Conservation (phyloP, 2,329 filamentous ascomycete genomes). For the Aspergillus flavus region DNA sequence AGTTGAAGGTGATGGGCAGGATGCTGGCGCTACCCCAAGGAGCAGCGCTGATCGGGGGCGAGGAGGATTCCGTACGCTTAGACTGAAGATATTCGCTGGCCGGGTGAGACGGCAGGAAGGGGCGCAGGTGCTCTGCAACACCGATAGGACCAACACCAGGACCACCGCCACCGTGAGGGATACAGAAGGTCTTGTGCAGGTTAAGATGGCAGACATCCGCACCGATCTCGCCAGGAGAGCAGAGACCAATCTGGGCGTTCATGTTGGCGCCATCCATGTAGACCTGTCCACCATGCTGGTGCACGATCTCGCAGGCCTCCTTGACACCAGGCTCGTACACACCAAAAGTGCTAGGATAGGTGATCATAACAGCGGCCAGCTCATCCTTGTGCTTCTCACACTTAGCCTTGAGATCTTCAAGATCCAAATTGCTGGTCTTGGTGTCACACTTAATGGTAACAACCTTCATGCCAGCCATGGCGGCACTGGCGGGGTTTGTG, state of each 20-base stretch:
- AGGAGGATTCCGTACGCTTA: conserved; percentile 51
- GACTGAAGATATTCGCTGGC: conserved; percentile 53
- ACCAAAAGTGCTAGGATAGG: conserved; percentile 92
- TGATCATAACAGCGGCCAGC: conserved; percentile 93
- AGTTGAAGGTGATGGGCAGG: conserved; percentile 90
- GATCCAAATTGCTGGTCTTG: conserved; percentile 84
- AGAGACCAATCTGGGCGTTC: conserved; percentile 96
- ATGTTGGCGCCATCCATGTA: conserved; percentile 99
- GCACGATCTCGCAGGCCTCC: conserved; percentile 81
- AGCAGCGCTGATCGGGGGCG: conserved; percentile 74
- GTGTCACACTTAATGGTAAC: conserved; percentile 89
- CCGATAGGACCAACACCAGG: conserved; percentile 93
- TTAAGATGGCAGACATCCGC: conserved; percentile 97
- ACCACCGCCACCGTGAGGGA: conserved; percentile 91
- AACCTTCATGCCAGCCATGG: conserved; percentile 94
- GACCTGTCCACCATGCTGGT: conserved; percentile 85
- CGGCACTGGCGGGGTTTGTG: conserved; percentile 91
- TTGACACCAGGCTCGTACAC: conserved; percentile 91
- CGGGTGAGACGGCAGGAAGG: conserved; percentile 74
- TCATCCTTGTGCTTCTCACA: conserved; percentile 85
- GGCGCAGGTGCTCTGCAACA: conserved; percentile 77
- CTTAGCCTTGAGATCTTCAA: conserved; percentile 82
- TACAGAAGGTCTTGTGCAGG: conserved; percentile 98
- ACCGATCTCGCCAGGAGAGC: conserved; percentile 91
- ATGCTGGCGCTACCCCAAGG: conserved; percentile 89